phyloP scores from a whole-genome alignment of 768 basidiomycete genomes.

The Psilocybe cubensis region DNA sequence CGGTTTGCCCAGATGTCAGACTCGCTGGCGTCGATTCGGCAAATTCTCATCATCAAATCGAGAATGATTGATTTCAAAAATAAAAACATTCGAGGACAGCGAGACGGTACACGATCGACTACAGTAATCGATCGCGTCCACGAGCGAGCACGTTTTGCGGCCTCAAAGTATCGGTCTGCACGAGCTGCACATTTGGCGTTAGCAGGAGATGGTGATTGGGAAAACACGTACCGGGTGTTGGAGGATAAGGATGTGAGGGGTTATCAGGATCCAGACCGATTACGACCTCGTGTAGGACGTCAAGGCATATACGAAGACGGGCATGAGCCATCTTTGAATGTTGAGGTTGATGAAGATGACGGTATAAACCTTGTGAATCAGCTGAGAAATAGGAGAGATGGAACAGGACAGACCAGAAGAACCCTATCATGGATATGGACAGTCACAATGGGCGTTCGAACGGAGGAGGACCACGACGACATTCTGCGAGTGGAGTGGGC shows the following conservation, averaged over 20 bases:
- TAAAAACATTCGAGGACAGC: slow-evolving; percentile 4
- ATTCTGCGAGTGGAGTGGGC: too few relatives aligned
- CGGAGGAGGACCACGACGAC: slow-evolving; percentile 15
- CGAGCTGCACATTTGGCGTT: slow-evolving; percentile 12
- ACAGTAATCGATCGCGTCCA: slow-evolving; percentile 12
- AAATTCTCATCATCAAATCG: slow-evolving; percentile 7
- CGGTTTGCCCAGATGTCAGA: slow-evolving; percentile 11
- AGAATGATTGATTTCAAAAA: slow-evolving; percentile 12
- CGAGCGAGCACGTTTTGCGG: not conserved
- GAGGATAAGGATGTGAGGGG: slow-evolving; percentile 14
- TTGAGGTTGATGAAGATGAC: not conserved
- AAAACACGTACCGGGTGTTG: slow-evolving; percentile 4
- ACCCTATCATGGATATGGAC: slow-evolving; percentile 24
- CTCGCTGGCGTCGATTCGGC: slow-evolving; percentile 1
- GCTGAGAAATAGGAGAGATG: slow-evolving; percentile 3
- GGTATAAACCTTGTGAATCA: not conserved
- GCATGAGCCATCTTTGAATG: not conserved
- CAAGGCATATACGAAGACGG: slow-evolving; percentile 23
- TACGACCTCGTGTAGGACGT: not conserved
- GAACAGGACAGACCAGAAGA: slow-evolving; percentile 18
- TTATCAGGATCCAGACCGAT: slow-evolving; percentile 14
- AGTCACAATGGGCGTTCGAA: not conserved
- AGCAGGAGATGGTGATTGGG: slow-evolving; percentile 14
- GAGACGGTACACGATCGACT: slow-evolving; percentile 2
- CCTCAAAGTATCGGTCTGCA: slow-evolving; percentile 8